Base-by-base conservation (phyloP, 2,329 filamentous ascomycete species). In the Xylariaceae sp. region DNA sequence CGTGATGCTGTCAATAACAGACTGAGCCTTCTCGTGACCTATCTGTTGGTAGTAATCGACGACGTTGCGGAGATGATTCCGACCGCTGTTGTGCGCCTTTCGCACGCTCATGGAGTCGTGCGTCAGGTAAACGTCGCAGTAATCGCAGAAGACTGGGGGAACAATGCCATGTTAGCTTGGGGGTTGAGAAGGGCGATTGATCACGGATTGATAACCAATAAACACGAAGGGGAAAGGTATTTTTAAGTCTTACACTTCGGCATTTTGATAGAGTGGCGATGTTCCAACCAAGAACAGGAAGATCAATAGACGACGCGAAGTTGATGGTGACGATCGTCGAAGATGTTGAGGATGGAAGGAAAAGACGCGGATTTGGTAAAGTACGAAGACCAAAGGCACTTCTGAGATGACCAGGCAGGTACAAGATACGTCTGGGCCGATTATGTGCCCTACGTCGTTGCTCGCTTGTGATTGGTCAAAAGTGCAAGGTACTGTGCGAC, bases 41-140 rank as follows among this genome's bases (percentile, higher is more conserved):
- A 99, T 97, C 79, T 97, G 92, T 78, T 97, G 92, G 76, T 99
- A 99, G 79, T 99, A 99, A 74, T 97, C 92, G 69, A 97, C 88
- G 35, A 99, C 94, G 76, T 99, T 99, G 72, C 94, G 90, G 64
- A 99, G 79, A 74, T 99, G 94, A 79, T 99, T 99, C 70, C 93
- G 87, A 64, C 94, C 94, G 74, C 86, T 89, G 81, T 99, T 99
- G 78, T 99, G 94, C 53, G 94, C 94, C 80, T 97, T 97, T 70
- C 94, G 92, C 77, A 99, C 94, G 78, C 92, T 96, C 93, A 97
- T 97, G 51, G 92, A 96, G 82, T 99, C 94, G 83, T 99, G 94
- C 68, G 94, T 99, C 70, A 99, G 89, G 83, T 99, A 99, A 76
- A 99, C 94, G 88, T 99, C 94, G 84, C 94, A 99, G 78, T 99